Percentiles rank a stretch among this genome's conserved stretches.
Evolutionary conservation across 495 filamentous ascomycete genomes (phyloP).

Genomic region (Tuber brumale): DNA sequence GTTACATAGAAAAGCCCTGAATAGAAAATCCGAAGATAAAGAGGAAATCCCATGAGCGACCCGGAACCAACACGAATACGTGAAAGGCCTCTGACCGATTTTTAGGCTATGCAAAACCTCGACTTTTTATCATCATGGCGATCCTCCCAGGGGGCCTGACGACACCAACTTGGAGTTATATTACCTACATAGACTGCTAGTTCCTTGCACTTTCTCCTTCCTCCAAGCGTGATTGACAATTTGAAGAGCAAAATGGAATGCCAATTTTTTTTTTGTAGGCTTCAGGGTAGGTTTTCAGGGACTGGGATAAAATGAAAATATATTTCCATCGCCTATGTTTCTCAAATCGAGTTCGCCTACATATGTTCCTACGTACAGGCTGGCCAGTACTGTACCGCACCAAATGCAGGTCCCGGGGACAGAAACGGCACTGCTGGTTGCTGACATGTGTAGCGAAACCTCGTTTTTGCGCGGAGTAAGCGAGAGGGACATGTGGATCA

Average conservation of each 20-base stretch:
- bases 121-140: not conserved
- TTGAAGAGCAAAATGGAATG: not conserved
- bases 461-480: not conserved
- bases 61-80: not conserved
- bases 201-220: not conserved
- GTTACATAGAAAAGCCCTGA: not conserved
- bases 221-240: not conserved
- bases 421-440: not conserved
- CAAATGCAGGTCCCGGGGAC: not conserved
- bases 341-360: not conserved
- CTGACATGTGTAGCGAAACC: not conserved
- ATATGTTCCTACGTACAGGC: not conserved
- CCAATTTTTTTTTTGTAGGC: not conserved
- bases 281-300: not conserved
- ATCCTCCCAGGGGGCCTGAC: not conserved
- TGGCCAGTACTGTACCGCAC: not conserved
- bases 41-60: not conserved
- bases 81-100: not conserved
- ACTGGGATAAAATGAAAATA: not conserved
- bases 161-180: not conserved
- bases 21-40: not conserved
- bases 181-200: not conserved
- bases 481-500: not conserved
- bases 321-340: not conserved
- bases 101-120: not conserved